Conservation (phyloP, 768 basidiomycete genomes). For the Boletus sp. region DNA sequence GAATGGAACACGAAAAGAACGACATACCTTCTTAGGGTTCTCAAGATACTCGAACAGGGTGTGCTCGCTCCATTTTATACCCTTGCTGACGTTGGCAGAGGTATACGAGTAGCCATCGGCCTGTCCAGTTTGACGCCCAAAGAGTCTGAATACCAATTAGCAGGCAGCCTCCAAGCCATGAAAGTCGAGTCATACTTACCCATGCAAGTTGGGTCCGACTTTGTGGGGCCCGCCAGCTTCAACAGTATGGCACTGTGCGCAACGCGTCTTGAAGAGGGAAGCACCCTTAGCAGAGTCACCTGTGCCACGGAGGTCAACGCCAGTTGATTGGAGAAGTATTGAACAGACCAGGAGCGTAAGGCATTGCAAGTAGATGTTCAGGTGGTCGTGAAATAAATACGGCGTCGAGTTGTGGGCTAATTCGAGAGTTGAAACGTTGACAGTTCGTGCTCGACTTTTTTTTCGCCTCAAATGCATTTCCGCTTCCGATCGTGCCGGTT, state of each 20-base stretch:
- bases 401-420: constrained; percentile 6
- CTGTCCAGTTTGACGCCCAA: constrained; percentile 85
- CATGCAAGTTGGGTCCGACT: constrained; percentile 95
- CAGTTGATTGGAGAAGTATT: background rate
- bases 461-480: constrained; percentile 15
- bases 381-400: background rate
- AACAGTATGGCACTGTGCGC: constrained; percentile 91
- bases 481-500: constrained; percentile 31
- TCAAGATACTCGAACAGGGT: constrained; percentile 96
- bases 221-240: constrained; percentile 76
- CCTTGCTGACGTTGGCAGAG: constrained; percentile 94
- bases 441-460: constrained; percentile 9
- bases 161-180: background rate
- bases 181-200: constrained; percentile 46
- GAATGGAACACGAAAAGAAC: background rate
- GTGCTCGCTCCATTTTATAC: constrained; percentile 76
- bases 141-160: constrained; percentile 47
- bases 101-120: constrained; percentile 89
- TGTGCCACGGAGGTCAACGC: constrained; percentile 17
- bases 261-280: constrained; percentile 93
- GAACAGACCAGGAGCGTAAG: constrained; percentile 42
- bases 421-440: background rate
- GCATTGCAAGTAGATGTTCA: constrained; percentile 33
- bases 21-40: constrained; percentile 91
- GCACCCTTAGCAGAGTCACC: constrained; percentile 93